Percentiles rank a stretch among this genome's conserved stretches.
Conservation (phyloP, 768 basidiomycete species). For the Lentinula edodes region DNA sequence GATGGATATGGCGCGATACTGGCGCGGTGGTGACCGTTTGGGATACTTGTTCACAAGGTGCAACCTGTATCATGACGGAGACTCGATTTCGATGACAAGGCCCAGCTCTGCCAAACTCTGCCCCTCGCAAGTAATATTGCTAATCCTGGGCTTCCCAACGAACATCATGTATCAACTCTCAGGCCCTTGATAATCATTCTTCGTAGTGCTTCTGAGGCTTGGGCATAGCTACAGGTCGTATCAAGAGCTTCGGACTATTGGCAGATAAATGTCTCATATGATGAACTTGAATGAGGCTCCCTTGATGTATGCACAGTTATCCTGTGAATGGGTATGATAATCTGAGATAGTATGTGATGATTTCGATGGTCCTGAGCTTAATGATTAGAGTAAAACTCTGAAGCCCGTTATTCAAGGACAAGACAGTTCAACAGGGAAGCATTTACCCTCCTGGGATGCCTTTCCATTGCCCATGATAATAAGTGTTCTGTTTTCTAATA, state of each 20-base stretch:
- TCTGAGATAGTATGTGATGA: too few relatives aligned
- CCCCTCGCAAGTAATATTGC: neutral
- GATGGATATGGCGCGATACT: neutral
- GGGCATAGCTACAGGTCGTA: neutral
- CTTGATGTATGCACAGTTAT: too few relatives aligned
- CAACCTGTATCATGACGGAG: neutral
- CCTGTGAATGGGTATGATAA: too few relatives aligned
- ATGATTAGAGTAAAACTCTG: neutral
- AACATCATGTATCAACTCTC: too few relatives aligned
- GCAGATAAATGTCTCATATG: neutral
- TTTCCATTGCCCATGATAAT: too few relatives aligned
- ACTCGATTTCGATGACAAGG: neutral
- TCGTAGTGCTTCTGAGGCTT: neutral
- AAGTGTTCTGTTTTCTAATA: too few relatives aligned
- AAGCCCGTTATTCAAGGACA: neutral
- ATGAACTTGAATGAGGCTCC: too few relatives aligned
- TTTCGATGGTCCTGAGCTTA: neutral
- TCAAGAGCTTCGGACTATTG: neutral
- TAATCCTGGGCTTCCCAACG: neutral
- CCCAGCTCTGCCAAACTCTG: neutral
- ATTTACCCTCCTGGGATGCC: too few relatives aligned
- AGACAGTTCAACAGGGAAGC: neutral
- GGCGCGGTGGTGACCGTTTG: too few relatives aligned
- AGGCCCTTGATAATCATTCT: neutral
- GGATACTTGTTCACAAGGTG: neutral